phyloP scores from a whole-genome alignment of 2,329 filamentous ascomycete species.

The Aureobasidium mangrovei region DNA sequence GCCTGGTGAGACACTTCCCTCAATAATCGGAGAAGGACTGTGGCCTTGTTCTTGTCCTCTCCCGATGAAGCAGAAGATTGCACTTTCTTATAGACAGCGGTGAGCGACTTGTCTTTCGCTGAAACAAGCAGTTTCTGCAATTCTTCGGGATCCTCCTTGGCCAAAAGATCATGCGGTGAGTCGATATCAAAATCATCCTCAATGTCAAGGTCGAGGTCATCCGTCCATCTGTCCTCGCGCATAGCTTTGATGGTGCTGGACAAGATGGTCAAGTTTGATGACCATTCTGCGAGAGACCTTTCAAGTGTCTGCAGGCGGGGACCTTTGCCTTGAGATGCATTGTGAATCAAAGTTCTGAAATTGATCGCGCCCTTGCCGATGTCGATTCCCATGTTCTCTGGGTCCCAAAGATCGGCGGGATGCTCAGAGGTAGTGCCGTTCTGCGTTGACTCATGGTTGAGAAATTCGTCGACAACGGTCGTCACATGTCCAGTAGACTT shows the following conservation, averaged over 20 bases:
- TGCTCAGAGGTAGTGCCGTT: not conserved
- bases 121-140: constrained; percentile 38
- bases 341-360: constrained; percentile 62
- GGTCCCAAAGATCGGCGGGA: constrained; percentile 20
- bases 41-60: constrained; percentile 38
- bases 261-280: constrained; percentile 60
- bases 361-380: constrained; percentile 28
- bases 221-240: constrained; percentile 63
- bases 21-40: constrained; percentile 63
- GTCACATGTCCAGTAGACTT: not conserved
- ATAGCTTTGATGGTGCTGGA: constrained; percentile 55
- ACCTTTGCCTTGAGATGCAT: constrained; percentile 64
- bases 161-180: constrained; percentile 51
- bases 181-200: constrained; percentile 62
- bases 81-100: constrained; percentile 44
- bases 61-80: constrained; percentile 15
- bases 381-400: constrained; percentile 21
- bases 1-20: constrained; percentile 63
- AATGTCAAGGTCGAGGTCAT: constrained; percentile 56
- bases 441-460: not conserved
- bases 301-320: constrained; percentile 55
- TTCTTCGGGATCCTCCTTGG: constrained; percentile 59
- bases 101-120: constrained; percentile 44
- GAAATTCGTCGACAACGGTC: not conserved
- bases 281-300: constrained; percentile 63